phyloP scores from a whole-genome alignment of 768 basidiomycete species.

The Fomitopsis serialis region DNA sequence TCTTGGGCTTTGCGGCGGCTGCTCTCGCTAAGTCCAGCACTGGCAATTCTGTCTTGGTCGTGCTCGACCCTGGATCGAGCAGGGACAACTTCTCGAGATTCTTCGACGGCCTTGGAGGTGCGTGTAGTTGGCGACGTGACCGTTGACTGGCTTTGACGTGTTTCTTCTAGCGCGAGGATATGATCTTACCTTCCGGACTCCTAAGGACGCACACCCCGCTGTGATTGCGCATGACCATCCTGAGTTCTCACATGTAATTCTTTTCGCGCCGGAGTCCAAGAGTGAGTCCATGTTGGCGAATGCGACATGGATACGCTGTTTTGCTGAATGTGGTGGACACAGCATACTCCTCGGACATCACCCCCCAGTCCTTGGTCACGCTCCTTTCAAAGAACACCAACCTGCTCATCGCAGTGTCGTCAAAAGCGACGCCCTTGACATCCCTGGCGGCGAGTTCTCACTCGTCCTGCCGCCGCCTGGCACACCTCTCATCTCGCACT shows the following conservation, averaged over 20 bases:
- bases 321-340: background rate
- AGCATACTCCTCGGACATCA: constrained; percentile 56
- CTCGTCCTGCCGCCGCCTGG: constrained; percentile 83
- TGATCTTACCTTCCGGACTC: constrained; percentile 79
- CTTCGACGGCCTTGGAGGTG: constrained; percentile 75
- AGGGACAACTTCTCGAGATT: constrained; percentile 74
- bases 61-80: constrained; percentile 69
- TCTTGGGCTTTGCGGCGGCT: constrained; percentile 23
- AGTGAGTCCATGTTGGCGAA: constrained; percentile 39
- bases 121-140: constrained; percentile 5
- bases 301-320: background rate
- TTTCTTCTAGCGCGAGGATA: constrained; percentile 65
- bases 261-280: constrained; percentile 85
- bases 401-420: constrained; percentile 76
- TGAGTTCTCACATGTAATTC: constrained; percentile 78
- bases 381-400: constrained; percentile 72
- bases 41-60: constrained; percentile 77
- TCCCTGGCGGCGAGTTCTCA: constrained; percentile 85
- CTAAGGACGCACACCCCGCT: constrained; percentile 65
- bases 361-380: constrained; percentile 73
- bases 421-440: constrained; percentile 67
- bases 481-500: constrained; percentile 81
- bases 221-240: constrained; percentile 68
- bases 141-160: background rate
- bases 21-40: constrained; percentile 64